Evolutionary conservation across 495 filamentous ascomycete genomes (phyloP), one percentile per base, ranked within the genome.

Genomic region (Annulohypoxylon maeteangense): DNA sequence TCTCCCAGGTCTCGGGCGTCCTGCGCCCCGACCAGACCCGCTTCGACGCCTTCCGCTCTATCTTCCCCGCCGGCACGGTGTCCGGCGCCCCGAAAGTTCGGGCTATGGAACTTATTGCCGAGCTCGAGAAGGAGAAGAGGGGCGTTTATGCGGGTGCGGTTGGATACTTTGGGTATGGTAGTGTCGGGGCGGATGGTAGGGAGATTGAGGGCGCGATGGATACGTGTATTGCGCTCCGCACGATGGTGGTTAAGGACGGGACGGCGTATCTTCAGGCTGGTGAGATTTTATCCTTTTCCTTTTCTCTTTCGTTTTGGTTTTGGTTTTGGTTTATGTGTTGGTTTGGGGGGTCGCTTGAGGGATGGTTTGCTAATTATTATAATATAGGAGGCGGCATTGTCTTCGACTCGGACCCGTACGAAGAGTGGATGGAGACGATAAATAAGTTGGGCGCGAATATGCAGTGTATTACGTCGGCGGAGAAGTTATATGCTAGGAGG

Each of bases 91-190:
- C 95, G 25, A 99, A 99, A 84, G 93, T 99, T 27, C 85, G 90
- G 31, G 95, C 95, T 1, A 98, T 99, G 96, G 92, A 97, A 81
- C 85, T 99, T 36, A 98, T 99, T 70, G 94, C 92, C 16, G 96
- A 98, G 78, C 79, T 99, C 31, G 95, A 99, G 83, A 81, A 86
- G 51, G 95, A 99, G 84, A 97, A 96, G 83, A 86, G 95, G 25
- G 95, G 96, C 1, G 90, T 99, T 18, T 99, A 98, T 76, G 95
- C 95, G 34, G 95, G 95, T n/a, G 95, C 96, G 0, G 93, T 98
- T 4, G 95, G 95, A 0, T 98, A 97, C 80, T 95, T 93, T 72
- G 92, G 92, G 7, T 94, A 93, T 67, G 83, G 84, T 42, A 85
- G 83, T 50, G 80, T 90, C 3, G 81, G 86, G 29, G 70, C 69